A percentile compares a stretch with the other conserved stretches of the same genome.
phyloP scores from a whole-genome alignment of 108 stramenopile species.

The Skeletonema potamos region DNA sequence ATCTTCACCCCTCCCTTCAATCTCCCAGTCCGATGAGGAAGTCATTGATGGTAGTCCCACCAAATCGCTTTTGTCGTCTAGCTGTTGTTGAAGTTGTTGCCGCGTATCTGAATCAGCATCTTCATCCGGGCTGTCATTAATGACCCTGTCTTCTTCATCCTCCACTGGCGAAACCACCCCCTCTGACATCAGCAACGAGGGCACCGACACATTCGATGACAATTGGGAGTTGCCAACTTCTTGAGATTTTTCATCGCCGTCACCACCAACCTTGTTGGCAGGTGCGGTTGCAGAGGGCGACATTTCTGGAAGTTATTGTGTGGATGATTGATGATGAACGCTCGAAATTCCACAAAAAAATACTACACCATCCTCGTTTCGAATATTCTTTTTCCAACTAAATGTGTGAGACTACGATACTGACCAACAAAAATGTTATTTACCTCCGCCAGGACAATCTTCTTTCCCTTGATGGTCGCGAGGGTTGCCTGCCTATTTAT shows the following conservation, averaged over 20 bases:
- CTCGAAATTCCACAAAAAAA: not conserved
- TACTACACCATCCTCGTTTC: not conserved
- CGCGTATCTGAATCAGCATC: not conserved
- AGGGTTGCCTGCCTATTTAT: too few species aligned
- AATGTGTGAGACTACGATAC: too few species aligned
- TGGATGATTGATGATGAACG: too few species aligned
- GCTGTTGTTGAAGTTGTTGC: not conserved
- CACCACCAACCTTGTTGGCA: not conserved
- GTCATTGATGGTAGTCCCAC: not conserved
- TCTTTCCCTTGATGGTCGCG: too few species aligned
- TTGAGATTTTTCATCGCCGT: not conserved
- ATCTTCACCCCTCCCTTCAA: not conserved
- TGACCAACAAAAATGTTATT: too few species aligned
- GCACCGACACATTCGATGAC: not conserved
- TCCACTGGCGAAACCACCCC: constrained; percentile 5
- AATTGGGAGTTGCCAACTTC: not conserved
- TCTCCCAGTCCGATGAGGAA: not conserved
- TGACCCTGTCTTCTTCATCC: not conserved
- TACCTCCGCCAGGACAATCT: too few species aligned
- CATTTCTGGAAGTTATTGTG: not conserved
- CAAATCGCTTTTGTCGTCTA: too few species aligned
- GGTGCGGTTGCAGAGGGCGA: not conserved
- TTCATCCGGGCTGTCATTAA: not conserved
- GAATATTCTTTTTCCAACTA: too few species aligned
- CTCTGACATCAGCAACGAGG: not conserved